phyloP scores from a whole-genome alignment of 2,329 filamentous ascomycete genomes.

The Beauveria sp. region DNA sequence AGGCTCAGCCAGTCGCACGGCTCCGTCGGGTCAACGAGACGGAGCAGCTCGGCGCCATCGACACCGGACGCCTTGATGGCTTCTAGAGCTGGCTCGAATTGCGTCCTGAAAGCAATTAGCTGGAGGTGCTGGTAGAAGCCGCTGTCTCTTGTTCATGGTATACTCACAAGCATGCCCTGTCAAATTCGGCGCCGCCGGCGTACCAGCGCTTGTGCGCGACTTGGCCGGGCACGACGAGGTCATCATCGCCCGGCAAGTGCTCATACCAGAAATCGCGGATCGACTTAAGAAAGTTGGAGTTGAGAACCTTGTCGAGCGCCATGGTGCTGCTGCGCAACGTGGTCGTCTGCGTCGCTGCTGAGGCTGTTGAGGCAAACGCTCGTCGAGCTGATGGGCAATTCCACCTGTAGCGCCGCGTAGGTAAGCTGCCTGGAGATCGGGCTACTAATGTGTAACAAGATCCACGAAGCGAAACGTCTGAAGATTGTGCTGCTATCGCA shows the following conservation, averaged over 20 bases:
- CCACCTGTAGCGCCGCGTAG: background rate
- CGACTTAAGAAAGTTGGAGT: conserved; percentile 21
- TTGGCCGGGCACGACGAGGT: conserved; percentile 19
- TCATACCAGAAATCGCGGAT: conserved; percentile 33
- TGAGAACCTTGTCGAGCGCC: conserved; percentile 17
- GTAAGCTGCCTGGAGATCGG: background rate
- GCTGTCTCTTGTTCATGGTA: no score
- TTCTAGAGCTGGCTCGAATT: conserved; percentile 26
- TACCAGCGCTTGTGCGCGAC: conserved; percentile 28
- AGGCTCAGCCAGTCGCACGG: conserved; percentile 39
- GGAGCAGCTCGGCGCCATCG: conserved; percentile 23
- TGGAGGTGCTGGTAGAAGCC: no score
- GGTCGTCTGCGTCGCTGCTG: background rate
- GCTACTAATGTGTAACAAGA: no score
- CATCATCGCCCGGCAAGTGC: conserved; percentile 22
- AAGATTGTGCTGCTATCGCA: background rate
- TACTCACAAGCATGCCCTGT: conserved; percentile 28
- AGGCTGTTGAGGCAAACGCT: background rate
- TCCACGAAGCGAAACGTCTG: background rate
- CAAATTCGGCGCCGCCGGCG: conserved; percentile 25
- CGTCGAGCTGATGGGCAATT: background rate
- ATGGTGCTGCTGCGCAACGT: background rate
- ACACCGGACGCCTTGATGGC: conserved; percentile 22
- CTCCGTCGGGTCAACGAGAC: conserved; percentile 17
- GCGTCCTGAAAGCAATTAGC: conserved; percentile 17